Conservation (phyloP, 1,284 basidiomycete species). For the Earliella scabrosa region DNA sequence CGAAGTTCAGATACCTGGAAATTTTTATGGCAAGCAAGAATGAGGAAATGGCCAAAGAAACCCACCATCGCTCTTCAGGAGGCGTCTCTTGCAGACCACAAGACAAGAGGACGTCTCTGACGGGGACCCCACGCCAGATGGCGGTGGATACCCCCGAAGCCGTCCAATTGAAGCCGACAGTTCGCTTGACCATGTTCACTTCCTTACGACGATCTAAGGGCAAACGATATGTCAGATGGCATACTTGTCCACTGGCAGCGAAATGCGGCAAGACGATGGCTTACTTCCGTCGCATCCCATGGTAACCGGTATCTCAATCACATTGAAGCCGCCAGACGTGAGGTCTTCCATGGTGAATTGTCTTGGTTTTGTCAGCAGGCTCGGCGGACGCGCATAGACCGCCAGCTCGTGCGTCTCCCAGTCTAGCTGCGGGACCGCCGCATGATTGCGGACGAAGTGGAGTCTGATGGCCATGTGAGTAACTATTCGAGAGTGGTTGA, state of each 20-base stretch:
- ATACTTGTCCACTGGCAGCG: too few relatives aligned
- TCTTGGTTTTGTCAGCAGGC: conserved; percentile 19
- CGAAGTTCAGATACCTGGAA: conserved; percentile 22
- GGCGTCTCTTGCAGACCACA: conserved; percentile 24
- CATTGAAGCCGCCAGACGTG: conserved; percentile 15
- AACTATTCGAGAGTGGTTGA: not conserved
- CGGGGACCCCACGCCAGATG: conserved; percentile 27
- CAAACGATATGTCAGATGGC: too few relatives aligned
- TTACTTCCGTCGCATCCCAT: conserved; percentile 32
- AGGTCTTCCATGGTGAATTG: conserved; percentile 30
- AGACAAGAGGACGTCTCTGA: conserved; percentile 26
- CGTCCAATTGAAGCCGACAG: conserved; percentile 25
- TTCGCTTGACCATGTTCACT: conserved; percentile 29
- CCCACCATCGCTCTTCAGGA: conserved; percentile 25
- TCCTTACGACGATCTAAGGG: conserved; percentile 31
- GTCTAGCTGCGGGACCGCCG: conserved; percentile 24
- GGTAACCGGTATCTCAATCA: conserved; percentile 27
- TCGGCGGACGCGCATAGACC: conserved; percentile 19
- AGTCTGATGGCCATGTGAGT: conserved; percentile 12
- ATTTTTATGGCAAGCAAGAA: not conserved
- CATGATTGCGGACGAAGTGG: conserved; percentile 32
- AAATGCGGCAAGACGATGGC: not conserved
- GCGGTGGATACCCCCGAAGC: conserved; percentile 22
- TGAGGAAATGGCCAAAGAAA: not conserved
- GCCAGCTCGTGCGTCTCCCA: conserved; percentile 29